Base-by-base conservation (phyloP, 352 stramenopile species). In the Phytophthora melonis region DNA sequence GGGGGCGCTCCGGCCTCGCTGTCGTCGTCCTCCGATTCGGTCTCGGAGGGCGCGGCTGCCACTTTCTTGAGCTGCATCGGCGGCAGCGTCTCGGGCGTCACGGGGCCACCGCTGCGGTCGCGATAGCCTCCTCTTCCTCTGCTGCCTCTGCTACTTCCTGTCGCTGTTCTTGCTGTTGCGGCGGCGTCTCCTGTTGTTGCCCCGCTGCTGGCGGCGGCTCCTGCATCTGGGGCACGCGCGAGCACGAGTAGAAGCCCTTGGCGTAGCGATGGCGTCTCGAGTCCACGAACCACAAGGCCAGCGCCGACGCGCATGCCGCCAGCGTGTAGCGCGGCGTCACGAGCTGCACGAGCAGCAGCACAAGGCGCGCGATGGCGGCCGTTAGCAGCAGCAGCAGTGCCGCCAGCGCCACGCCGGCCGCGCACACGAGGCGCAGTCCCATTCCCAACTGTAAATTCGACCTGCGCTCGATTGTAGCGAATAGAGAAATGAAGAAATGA, bases 1-100 rank as follows among this genome's bases (percentile, higher is more conserved):
- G 25, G 6, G 5, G 50, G 27, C 27, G 18, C 27, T 55, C 54
- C 19, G 6, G 45, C 53, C n/a, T 77, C 77, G 63, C 69, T 74
- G 7, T 90, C 80, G 39, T 87, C 82, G 49, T 89, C 82, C 47
- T 89, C 82, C 5, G 80, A 87, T 61, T 89, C 82, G 27, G 82
- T 89, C 67, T 85, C 75, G 14, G 82, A 89, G 34, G 72, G 72
- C 11, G 66, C 59, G 43, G 68, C 60, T 36, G 56, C 45, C 36
- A 65, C 56, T 57, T 78, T 67, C 32, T 80, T 72, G 21, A 69
- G 21, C 21, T 55, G 45, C 57, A 68, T 63, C 23, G 23, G 23
- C 50, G 63, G 68, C 11, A 72, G 13, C 23, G 55, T 43, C 53
- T 74, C 36, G 2, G 34, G 59, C 16, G 76, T 23, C 57, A 69